phyloP scores from a whole-genome alignment of 495 filamentous ascomycete genomes.

The Penicillium samsonianum region DNA sequence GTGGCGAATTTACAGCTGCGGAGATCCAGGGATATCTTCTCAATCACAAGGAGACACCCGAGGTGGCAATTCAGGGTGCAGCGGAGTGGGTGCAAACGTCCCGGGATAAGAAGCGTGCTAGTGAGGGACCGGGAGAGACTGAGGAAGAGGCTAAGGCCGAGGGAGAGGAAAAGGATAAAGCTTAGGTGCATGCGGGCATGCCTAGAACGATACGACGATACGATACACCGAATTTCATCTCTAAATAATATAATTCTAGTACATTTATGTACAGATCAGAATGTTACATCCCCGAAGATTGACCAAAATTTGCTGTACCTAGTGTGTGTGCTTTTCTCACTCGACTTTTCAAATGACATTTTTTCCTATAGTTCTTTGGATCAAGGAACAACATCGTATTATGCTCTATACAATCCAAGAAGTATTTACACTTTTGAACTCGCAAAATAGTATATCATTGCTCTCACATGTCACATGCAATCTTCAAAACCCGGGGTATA shows the following conservation, averaged over 20 bases:
- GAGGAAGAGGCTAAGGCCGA: not conserved
- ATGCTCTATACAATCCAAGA: not conserved
- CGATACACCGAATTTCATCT: not conserved
- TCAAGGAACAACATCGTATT: not conserved
- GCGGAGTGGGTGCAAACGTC: slow-evolving; percentile 59
- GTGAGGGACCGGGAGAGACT: not conserved
- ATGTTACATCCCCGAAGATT: not conserved
- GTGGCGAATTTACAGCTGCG: slow-evolving; percentile 66
- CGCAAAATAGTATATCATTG: slow-evolving; percentile 4
- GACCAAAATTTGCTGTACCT: not conserved
- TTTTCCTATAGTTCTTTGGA: not conserved
- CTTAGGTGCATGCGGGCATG: not conserved
- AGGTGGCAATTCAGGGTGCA: slow-evolving; percentile 56
- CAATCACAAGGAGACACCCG: slow-evolving; percentile 64
- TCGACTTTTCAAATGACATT: not conserved
- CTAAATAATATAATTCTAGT: not conserved
- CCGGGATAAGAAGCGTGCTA: slow-evolving; percentile 51
- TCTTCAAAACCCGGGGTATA: slow-evolving; percentile 8
- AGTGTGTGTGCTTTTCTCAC: not conserved
- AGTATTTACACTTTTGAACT: not conserved
- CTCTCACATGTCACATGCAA: slow-evolving; percentile 1
- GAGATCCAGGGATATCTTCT: slow-evolving; percentile 78
- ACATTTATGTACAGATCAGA: not conserved
- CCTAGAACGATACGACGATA: not conserved
- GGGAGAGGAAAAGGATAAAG: slow-evolving; percentile 9